Evolutionary conservation across 768 basidiomycete genomes (phyloP).

Genomic region (Tulasnella calospora): DNA sequence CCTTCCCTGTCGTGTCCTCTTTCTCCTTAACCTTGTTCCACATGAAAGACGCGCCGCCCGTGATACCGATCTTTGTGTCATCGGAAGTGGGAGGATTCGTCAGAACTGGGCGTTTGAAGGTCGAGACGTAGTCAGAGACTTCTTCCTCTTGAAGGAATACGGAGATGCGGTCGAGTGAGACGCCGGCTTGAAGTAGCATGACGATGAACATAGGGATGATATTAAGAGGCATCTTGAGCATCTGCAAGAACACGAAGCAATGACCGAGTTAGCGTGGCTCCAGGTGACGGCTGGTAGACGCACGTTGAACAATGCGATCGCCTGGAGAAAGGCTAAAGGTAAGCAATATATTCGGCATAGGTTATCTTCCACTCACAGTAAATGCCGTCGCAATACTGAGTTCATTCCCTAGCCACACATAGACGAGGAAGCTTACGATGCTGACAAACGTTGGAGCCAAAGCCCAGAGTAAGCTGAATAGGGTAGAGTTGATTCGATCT

Average conservation of each 20-base stretch:
- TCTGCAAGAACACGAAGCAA: not conserved
- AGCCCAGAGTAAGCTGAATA: slow-evolving; percentile 69
- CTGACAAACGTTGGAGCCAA: slow-evolving; percentile 75
- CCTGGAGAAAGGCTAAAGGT: not conserved
- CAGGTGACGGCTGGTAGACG: not conserved
- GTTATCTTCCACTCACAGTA: slow-evolving; percentile 48
- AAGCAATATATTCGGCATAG: not conserved
- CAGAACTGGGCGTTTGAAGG: slow-evolving; percentile 45
- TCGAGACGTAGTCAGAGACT: slow-evolving; percentile 61
- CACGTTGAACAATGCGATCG: not conserved
- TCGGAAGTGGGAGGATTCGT: slow-evolving; percentile 33
- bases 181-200: slow-evolving; percentile 62
- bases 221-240: slow-evolving; percentile 52
- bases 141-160: slow-evolving; percentile 67
- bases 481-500: slow-evolving; percentile 67
- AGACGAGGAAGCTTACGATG: slow-evolving; percentile 70
- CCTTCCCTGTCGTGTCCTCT: not conserved
- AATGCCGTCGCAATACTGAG: slow-evolving; percentile 78
- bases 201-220: slow-evolving; percentile 77
- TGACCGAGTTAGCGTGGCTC: not conserved
- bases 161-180: slow-evolving; percentile 63
- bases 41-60: slow-evolving; percentile 54
- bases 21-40: slow-evolving; percentile 55
- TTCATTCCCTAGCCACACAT: slow-evolving; percentile 64
- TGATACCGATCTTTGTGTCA: slow-evolving; percentile 39